Base-by-base conservation (phyloP, 805 yeast species). In the Candida caryicola region DNA sequence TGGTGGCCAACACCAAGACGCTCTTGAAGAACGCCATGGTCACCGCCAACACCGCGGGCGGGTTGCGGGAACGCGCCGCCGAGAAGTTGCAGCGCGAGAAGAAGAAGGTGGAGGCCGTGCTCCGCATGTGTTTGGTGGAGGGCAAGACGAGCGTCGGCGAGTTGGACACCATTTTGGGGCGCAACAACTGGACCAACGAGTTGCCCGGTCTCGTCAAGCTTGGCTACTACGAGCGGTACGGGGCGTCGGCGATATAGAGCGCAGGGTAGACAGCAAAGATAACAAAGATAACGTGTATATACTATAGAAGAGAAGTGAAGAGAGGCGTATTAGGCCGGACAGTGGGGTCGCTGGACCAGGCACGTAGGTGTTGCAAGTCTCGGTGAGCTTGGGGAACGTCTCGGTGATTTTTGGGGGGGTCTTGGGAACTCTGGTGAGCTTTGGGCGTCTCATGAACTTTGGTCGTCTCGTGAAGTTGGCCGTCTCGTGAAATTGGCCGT, bases 11-110 rank as follows among this genome's bases (percentile, higher is more conserved):
- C 40, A 54, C 67, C 31, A 66, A 58, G 29, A 69, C 64, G 3
- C 59, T 75, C 25, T 53, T 74, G 26, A 74, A 71, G 40, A 75
- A 66, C 44, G 74, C 77, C 17, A 54, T 73, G 56, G 65, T 61
- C 5, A 47, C 64, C 25, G 65, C 81, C 2, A 68, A 71, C 36
- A 53, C 62, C 15, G 52, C 71, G 3, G 81, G 81, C 2, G 82
- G 82, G 0, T 51, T 77, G 21, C 52, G 79, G 30, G 82, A 77
- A 45, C 60, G 68, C 12, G 59, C 54, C 0, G 54, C 59, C 13
- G 81, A 74, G 25, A 74, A 71, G 44, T 39, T 66, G 9, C 52
- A 55, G 9, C 55, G 81, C 26, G 62, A 63, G 13, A 68, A 68
- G 47, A 51, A 65, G 33, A 63, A 66, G 46, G 56, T 62, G 12